Conservation (phyloP, 768 basidiomycete genomes). For the Rhodotorula graminis region DNA sequence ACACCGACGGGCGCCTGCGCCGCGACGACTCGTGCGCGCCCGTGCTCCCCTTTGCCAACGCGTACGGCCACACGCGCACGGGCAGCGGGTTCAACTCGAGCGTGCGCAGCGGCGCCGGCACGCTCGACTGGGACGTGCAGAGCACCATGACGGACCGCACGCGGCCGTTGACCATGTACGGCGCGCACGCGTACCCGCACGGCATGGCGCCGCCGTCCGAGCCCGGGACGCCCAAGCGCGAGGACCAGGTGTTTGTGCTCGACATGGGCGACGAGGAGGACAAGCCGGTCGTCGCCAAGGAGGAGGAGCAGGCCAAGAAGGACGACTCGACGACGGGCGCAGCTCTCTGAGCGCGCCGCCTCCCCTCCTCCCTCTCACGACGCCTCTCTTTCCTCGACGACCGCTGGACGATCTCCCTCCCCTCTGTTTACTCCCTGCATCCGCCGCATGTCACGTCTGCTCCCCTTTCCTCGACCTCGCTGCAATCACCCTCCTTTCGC, state of each 20-base stretch:
- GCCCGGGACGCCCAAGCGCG: not conserved
- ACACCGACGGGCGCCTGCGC: not conserved
- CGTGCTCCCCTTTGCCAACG: no score
- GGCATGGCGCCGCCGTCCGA: not conserved
- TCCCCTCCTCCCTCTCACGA: no score
- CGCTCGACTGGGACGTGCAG: slow-evolving; percentile 28
- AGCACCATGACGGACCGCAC: not conserved
- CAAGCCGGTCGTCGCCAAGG: not conserved
- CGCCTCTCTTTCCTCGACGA: no score
- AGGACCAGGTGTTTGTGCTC: slow-evolving; percentile 7
- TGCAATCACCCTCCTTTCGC: no score
- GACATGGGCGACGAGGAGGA: not conserved
- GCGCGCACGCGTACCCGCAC: not conserved
- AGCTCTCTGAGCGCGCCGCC: no score
- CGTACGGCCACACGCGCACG: not conserved
- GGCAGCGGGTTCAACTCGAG: not conserved
- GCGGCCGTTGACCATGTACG: not conserved
- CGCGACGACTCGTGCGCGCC: not conserved
- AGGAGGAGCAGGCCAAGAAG: not conserved
- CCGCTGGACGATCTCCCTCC: no score
- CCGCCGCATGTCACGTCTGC: no score
- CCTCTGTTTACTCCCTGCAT: no score
- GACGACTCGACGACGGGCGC: not conserved
- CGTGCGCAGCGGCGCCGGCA: not conserved
- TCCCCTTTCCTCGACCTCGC: no score